Evolutionary conservation across 345 rosid genomes (phyloP).

Genomic region (Aquilaria yunnanensis): DNA sequence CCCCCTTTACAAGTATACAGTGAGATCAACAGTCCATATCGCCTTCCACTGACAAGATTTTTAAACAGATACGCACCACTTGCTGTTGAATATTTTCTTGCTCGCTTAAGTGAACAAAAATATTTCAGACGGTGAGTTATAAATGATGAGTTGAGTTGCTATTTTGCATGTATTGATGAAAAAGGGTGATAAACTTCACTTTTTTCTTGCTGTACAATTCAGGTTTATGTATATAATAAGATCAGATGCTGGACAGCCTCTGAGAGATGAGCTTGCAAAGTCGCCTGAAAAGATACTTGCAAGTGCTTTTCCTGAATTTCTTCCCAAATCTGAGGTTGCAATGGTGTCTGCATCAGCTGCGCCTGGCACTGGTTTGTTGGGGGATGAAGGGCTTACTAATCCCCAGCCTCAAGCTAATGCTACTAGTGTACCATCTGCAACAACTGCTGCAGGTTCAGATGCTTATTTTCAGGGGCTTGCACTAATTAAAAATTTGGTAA

Average conservation of each 20-base stretch:
- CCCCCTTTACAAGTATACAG: conserved; percentile 85
- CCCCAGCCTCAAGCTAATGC: conserved; percentile 53
- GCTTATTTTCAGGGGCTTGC: conserved; percentile 95
- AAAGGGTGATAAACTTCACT: neutral
- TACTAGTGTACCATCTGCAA: conserved; percentile 39
- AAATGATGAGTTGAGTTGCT: conserved; percentile 14
- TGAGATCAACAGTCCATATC: conserved; percentile 98
- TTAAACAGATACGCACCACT: conserved; percentile 86
- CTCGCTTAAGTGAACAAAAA: conserved; percentile 82
- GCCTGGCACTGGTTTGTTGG: conserved; percentile 47
- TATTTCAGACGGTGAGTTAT: conserved; percentile 85
- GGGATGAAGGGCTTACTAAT: conserved; percentile 54
- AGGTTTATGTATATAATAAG: conserved; percentile 95
- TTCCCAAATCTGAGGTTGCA: conserved; percentile 58
- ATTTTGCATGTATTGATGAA: neutral
- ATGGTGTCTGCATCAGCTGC: conserved; percentile 46
- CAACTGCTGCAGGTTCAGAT: conserved; percentile 47
- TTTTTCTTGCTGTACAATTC: conserved; percentile 16
- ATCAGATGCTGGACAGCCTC: conserved; percentile 92
- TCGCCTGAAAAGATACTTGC: conserved; percentile 86
- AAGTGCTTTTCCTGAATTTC: conserved; percentile 79
- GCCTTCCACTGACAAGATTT: conserved; percentile 89
- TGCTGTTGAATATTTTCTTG: conserved; percentile 95
- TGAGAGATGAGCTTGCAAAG: conserved; percentile 95
- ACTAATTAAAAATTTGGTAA: conserved; percentile 84